phyloP scores from a whole-genome alignment of 768 basidiomycete genomes.

The Tephrocybe sp. region DNA sequence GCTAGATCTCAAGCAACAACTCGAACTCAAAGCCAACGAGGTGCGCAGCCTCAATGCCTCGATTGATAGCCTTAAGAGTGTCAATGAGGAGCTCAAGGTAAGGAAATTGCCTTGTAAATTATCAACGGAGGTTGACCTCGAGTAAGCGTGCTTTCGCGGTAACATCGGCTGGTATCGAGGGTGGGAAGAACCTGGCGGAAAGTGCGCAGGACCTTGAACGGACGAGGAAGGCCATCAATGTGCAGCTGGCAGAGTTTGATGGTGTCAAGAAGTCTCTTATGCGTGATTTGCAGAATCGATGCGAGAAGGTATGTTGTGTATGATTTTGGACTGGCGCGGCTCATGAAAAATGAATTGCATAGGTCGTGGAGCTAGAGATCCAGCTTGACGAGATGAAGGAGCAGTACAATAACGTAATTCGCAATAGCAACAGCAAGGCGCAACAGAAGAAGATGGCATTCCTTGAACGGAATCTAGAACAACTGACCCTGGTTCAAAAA shows the following conservation, averaged over 20 bases:
- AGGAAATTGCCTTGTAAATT: constrained; percentile 6
- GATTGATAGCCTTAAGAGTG: constrained; percentile 90
- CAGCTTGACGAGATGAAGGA: constrained; percentile 98
- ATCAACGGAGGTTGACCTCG: constrained; percentile 9
- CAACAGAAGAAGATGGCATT: constrained; percentile 99
- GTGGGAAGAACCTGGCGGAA: constrained; percentile 94
- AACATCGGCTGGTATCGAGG: constrained; percentile 95
- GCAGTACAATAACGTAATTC: constrained; percentile 97
- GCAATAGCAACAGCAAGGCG: constrained; percentile 96
- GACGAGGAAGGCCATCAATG: constrained; percentile 93
- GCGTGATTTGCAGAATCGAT: constrained; percentile 98
- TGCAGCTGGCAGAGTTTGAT: constrained; percentile 98
- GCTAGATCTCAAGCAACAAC: constrained; percentile 82
- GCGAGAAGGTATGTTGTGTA: constrained; percentile 78
- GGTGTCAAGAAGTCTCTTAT: constrained; percentile 98
- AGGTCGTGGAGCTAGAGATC: constrained; percentile 99
- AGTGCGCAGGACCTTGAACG: constrained; percentile 97
- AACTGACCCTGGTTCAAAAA: constrained; percentile 93
- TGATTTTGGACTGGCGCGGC: constrained; percentile 11
- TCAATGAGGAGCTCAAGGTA: constrained; percentile 98
- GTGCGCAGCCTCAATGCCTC: constrained; percentile 79
- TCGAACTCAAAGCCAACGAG: constrained; percentile 82
- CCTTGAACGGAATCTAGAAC: constrained; percentile 94
- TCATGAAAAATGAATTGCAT: constrained; percentile 14
- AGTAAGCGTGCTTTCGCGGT: constrained; percentile 91